Evolutionary conservation across 768 basidiomycete genomes (phyloP).

Genomic region (Lactarius vividus): DNA sequence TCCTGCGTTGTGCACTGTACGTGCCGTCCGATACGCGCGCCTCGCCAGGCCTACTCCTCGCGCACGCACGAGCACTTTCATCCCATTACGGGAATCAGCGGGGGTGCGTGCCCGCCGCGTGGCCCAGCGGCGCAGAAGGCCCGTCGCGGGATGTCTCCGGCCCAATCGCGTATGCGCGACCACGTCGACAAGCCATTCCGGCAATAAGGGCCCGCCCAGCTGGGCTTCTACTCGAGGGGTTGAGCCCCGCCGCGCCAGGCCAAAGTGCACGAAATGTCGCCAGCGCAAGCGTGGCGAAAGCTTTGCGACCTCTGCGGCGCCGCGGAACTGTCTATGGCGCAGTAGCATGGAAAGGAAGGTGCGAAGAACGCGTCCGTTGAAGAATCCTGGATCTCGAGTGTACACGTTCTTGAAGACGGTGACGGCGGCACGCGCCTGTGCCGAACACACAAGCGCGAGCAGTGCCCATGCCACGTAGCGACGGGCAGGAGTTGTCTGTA

Average conservation of each 20-base stretch:
- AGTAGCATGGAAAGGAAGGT: slow-evolving; percentile 41
- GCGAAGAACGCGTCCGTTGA: slow-evolving; percentile 39
- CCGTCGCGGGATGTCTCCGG: slow-evolving; percentile 30
- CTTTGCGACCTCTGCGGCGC: slow-evolving; percentile 34
- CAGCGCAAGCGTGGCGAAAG: slow-evolving; percentile 31
- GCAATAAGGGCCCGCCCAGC: slow-evolving; percentile 5
- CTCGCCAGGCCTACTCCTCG: slow-evolving; percentile 16
- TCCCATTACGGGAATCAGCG: slow-evolving; percentile 8
- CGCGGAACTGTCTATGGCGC: slow-evolving; percentile 38
- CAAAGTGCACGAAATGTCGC: slow-evolving; percentile 35
- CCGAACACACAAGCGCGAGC: slow-evolving; percentile 39
- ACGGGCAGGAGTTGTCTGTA: slow-evolving; percentile 39
- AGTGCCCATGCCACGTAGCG: slow-evolving; percentile 40
- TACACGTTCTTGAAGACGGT: slow-evolving; percentile 43
- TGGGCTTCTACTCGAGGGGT: neutral
- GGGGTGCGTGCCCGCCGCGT: slow-evolving; percentile 12
- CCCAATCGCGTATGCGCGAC: slow-evolving; percentile 29
- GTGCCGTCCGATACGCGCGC: slow-evolving; percentile 23
- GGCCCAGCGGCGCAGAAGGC: slow-evolving; percentile 28
- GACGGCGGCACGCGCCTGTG: slow-evolving; percentile 38
- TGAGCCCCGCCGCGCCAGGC: slow-evolving; percentile 11
- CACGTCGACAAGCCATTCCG: slow-evolving; percentile 13
- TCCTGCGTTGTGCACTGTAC: slow-evolving; percentile 31
- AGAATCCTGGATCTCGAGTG: slow-evolving; percentile 37
- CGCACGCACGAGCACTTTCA: slow-evolving; percentile 15